Base-by-base conservation (phyloP, 306 rosid species). In the Inga leiocalycina region DNA sequence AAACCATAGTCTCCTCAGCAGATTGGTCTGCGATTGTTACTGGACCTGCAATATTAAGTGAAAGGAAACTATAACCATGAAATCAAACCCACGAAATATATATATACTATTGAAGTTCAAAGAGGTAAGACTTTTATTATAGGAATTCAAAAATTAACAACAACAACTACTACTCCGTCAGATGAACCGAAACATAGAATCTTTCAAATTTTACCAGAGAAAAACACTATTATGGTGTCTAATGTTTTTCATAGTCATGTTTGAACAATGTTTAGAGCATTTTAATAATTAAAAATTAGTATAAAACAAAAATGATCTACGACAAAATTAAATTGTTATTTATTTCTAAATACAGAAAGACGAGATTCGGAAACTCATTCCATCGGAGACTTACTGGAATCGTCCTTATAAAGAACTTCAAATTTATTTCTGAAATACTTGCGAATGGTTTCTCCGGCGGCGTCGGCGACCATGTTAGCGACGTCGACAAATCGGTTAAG, bases 371-470 rank as follows among this genome's bases (percentile, higher is more conserved):
- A 51, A 62, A 70, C 4, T 9, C 34, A 61, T 11, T 22, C 15
- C 76, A 1, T n/a, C 8, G 3, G 48, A 34, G 20, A 48, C 77
- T 48, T 48, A 73, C 62, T 73, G 7, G 62, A 73, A 73, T 73
- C 77, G 8, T 73, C 77, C 54, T 73, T 73, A 49, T 48, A 44
- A 30, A 73, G 77, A 74, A 74, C n/a, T 27, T 74, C 62, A 37
- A 74, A 48, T 27, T 92, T 96, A 44, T 87, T 86, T 13, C 98
- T 84, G 85, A 96, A 96, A 79, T 92, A 93, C 37, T 88, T 84
- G 67, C 98, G 84, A 70, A 91, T 94, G 1, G 91, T 91, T 75
- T 87, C 87, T n/a, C 99, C 98, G 41, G 98, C 92, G 41, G 98
- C 97, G 22, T 96, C 97, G 24, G 99, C 97, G 34, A 85, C 88